These are phyloP conservation scores for Aureobasidium mangrovei DNA, from an alignment of 2,329 filamentous ascomycete species.

Conservation along the genomic window DNA sequence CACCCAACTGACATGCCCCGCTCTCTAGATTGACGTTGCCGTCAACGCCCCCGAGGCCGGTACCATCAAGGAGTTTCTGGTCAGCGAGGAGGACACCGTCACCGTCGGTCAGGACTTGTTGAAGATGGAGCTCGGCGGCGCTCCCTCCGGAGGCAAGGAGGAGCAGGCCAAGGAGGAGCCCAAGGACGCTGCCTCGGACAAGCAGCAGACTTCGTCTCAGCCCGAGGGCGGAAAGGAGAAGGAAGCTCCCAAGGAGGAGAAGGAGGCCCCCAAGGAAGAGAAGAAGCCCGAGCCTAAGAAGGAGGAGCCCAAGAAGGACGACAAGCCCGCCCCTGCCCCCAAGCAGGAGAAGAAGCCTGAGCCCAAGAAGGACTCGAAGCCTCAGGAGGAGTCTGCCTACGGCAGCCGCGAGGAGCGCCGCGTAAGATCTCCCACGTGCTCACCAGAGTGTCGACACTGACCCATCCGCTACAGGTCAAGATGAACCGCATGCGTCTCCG, in stretches of 20 bases:
- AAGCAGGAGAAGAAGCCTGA: constrained; percentile 36
- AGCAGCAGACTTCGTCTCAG: constrained; percentile 49
- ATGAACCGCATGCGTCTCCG: constrained; percentile 99
- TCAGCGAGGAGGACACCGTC: constrained; percentile 90
- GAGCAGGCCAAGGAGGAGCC: constrained; percentile 46
- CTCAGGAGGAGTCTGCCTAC: constrained; percentile 40
- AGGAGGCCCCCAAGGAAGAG: constrained; percentile 25
- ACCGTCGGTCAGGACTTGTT: constrained; percentile 87
- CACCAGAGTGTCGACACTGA: background rate
- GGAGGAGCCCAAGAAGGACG: constrained; percentile 27
- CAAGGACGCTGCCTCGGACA: constrained; percentile 50
- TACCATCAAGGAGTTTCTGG: constrained; percentile 83
- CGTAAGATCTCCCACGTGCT: constrained; percentile 42
- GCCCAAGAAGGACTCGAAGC: constrained; percentile 34
- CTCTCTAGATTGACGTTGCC: constrained; percentile 75
- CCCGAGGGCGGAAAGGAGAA: constrained; percentile 42
- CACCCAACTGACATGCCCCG: constrained; percentile 12
- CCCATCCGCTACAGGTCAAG: constrained; percentile 63
- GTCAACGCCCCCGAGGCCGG: constrained; percentile 91
- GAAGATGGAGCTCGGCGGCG: constrained; percentile 71
- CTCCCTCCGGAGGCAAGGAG: constrained; percentile 44
- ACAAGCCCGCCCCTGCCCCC: constrained; percentile 25
- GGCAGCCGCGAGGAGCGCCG: constrained; percentile 81
- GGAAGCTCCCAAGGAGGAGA: constrained; percentile 28
- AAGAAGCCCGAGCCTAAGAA: constrained; percentile 30